Percentiles rank a stretch among this genome's conserved stretches.
Evolutionary conservation across 225 moss, liverwort and hornwort species (phyloP).

Genomic region (Sphagnum tenellum): DNA sequence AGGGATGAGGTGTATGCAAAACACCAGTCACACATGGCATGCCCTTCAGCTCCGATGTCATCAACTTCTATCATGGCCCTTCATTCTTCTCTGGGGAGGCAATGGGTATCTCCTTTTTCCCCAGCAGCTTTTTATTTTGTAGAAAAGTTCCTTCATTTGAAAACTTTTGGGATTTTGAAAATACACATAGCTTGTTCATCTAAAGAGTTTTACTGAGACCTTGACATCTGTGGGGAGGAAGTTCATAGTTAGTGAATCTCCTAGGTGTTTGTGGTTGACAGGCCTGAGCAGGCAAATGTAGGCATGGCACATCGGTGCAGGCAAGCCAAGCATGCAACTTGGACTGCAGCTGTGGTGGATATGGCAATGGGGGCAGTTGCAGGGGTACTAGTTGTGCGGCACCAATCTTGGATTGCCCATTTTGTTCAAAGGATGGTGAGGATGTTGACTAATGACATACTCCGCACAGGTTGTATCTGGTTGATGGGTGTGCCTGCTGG

Average conservation of each 20-base stretch:
- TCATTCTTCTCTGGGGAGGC: slow-evolving; percentile 87
- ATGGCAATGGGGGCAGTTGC: slow-evolving; percentile 64
- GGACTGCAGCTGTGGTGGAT: slow-evolving; percentile 69
- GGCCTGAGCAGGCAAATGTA: slow-evolving; percentile 83
- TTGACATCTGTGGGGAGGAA: no score
- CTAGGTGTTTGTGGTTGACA: slow-evolving; percentile 8
- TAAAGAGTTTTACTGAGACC: no score
- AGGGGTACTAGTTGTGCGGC: slow-evolving; percentile 53
- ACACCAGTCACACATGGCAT: slow-evolving; percentile 80
- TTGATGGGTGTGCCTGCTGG: slow-evolving; percentile 98
- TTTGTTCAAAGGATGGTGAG: slow-evolving; percentile 39
- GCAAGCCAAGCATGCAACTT: slow-evolving; percentile 51
- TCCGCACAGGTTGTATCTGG: slow-evolving; percentile 97
- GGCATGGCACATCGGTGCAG: slow-evolving; percentile 67
- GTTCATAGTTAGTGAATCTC: no score
- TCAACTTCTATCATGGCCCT: slow-evolving; percentile 91
- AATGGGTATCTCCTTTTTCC: slow-evolving; percentile 37
- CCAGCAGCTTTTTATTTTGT: no score
- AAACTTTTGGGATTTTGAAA: no score
- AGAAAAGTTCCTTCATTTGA: no score
- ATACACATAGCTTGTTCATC: no score
- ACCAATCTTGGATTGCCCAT: slow-evolving; percentile 43
- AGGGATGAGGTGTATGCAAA: slow-evolving; percentile 34
- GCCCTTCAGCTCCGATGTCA: slow-evolving; percentile 68
- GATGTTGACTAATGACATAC: slow-evolving; percentile 71